Percentiles rank a stretch among this genome's conserved stretches.
phyloP scores from a whole-genome alignment of 805 yeast species.

The Blastobotrys chiropterorum region DNA sequence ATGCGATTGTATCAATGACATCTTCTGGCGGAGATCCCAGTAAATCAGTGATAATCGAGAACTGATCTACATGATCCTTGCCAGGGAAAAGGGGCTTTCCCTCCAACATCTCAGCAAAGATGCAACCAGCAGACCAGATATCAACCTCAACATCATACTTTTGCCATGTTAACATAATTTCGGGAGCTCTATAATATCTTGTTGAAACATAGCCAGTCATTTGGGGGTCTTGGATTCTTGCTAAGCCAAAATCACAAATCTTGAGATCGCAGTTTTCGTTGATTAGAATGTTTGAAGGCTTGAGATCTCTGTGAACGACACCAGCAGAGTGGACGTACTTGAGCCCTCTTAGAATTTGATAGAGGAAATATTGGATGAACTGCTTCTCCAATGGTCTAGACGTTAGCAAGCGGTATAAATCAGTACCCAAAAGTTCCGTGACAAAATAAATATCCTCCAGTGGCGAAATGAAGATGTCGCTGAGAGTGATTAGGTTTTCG shows the following conservation, averaged over 20 bases:
- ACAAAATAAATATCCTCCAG: conserved; percentile 92
- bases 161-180: conserved; percentile 98
- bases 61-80: conserved; percentile 96
- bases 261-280: conserved; percentile 88
- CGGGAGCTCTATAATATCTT: conserved; percentile 95
- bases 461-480: conserved; percentile 75
- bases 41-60: conserved; percentile 91
- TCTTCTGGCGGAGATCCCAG: conserved; percentile 95
- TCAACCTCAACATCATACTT: conserved; percentile 95
- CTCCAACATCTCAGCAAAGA: conserved; percentile 95
- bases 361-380: conserved; percentile 92
- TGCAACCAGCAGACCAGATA: conserved; percentile 97
- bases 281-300: conserved; percentile 73
- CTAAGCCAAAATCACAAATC: conserved; percentile 91
- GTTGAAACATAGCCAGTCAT: conserved; percentile 99
- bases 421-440: conserved; percentile 95
- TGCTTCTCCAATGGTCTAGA: conserved; percentile 93
- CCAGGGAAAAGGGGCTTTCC: conserved; percentile 98
- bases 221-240: conserved; percentile 96
- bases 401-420: conserved; percentile 81
- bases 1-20: conserved; percentile 91
- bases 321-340: conserved; percentile 91
- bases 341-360: conserved; percentile 83
- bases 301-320: conserved; percentile 82
- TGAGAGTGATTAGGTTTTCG: conserved; percentile 87